These are phyloP conservation scores for Euphorbia peplus DNA, from an alignment of 345 rosid genomes.

Conservation along the genomic window DNA sequence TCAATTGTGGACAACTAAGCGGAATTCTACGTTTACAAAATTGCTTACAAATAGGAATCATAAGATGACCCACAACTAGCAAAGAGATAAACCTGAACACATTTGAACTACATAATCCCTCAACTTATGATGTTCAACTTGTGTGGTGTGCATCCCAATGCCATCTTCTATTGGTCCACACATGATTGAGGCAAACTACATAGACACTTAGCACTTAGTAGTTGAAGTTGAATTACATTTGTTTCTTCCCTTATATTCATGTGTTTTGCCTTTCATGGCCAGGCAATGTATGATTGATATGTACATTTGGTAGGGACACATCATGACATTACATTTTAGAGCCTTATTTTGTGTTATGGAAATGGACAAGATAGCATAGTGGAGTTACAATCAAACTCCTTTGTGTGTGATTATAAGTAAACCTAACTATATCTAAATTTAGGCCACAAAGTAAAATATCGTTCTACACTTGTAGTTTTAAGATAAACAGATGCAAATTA, in stretches of 20 bases:
- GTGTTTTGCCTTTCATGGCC: not conserved
- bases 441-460: not conserved
- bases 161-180: conserved; percentile 28
- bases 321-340: not conserved
- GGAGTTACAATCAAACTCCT: conserved; percentile 18
- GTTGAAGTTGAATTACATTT: not conserved
- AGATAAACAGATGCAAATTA: too few relatives aligned
- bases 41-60: too few relatives aligned
- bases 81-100: conserved; percentile 1
- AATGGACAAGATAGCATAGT: conserved; percentile 10
- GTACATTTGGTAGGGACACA: conserved; percentile 4
- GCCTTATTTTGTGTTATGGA: conserved; percentile 3
- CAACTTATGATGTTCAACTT: conserved; percentile 23
- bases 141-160: conserved; percentile 23
- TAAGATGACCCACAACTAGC: conserved; percentile 26
- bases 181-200: conserved; percentile 21
- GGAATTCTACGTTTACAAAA: too few relatives aligned
- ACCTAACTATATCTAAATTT: conserved; percentile 22
- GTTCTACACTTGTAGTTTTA: too few relatives aligned
- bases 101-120: conserved; percentile 7
- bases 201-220: conserved; percentile 1
- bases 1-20: too few relatives aligned
- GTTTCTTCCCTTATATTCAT: not conserved
- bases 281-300: not conserved
- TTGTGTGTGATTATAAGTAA: conserved; percentile 18